Conservation (phyloP, 495 filamentous ascomycete genomes). For the Platismatia glauca region DNA sequence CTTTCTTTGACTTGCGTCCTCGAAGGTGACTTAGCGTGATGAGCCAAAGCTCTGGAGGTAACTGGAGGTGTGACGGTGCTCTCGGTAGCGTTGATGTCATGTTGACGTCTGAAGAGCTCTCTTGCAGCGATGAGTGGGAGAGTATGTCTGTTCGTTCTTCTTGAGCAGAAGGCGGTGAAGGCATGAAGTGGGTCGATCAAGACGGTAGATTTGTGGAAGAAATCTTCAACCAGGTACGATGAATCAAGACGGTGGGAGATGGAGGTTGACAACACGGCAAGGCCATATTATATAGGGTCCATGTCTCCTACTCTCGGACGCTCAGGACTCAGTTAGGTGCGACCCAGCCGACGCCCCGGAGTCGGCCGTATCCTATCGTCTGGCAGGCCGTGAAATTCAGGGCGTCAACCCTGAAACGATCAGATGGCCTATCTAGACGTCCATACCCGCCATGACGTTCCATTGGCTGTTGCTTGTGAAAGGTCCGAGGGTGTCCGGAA, state of each 20-base stretch:
- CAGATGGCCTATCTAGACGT: too few relatives aligned
- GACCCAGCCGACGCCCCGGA: not conserved
- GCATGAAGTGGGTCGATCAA: too few relatives aligned
- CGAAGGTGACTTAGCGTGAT: not conserved
- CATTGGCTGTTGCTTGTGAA: too few relatives aligned
- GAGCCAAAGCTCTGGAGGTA: not conserved
- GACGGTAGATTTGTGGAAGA: not conserved
- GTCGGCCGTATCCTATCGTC: too few relatives aligned
- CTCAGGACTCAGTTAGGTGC: not conserved
- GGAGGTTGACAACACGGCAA: not conserved
- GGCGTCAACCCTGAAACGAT: too few relatives aligned
- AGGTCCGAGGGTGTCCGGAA: too few relatives aligned
- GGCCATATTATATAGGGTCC: not conserved
- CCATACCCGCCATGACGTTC: too few relatives aligned
- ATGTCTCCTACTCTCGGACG: not conserved
- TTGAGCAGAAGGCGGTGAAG: not conserved
- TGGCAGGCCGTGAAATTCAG: too few relatives aligned
- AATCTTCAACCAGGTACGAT: not conserved
- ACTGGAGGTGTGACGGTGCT: not conserved
- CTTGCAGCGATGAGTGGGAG: not conserved
- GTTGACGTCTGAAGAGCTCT: not conserved
- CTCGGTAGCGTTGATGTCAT: not conserved
- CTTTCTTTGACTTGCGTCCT: not conserved
- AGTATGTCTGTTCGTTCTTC: not conserved
- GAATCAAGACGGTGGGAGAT: not conserved